phyloP scores from a whole-genome alignment of 2,329 filamentous ascomycete genomes.

The Phoma sp. region DNA sequence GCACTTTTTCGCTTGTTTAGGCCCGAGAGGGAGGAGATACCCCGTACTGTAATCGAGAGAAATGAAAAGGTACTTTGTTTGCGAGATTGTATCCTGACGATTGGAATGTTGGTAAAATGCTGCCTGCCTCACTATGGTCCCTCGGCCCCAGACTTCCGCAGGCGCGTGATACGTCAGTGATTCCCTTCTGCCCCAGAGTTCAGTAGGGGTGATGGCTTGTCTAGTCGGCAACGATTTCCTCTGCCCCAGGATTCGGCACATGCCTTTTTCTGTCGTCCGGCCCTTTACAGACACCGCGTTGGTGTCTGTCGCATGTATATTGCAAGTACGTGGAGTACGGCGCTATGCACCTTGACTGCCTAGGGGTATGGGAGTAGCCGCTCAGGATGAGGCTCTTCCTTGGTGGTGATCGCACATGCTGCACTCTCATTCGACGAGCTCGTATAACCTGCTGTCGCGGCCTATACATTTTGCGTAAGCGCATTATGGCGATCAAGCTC shows the following conservation, averaged over 20 bases:
- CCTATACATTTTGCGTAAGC: neutral
- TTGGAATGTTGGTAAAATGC: too few relatives aligned
- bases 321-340: slow-evolving; percentile 1
- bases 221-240: too few relatives aligned
- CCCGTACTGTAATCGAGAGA: slow-evolving; percentile 18
- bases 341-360: neutral
- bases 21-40: slow-evolving; percentile 34
- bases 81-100: too few relatives aligned
- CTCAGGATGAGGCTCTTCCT: neutral
- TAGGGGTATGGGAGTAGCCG: slow-evolving; percentile 3
- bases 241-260: neutral
- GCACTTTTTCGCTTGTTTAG: slow-evolving; percentile 9
- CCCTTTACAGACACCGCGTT: neutral
- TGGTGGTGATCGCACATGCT: slow-evolving; percentile 1
- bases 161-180: too few relatives aligned
- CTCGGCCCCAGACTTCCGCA: too few relatives aligned
- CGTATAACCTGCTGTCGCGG: neutral
- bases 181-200: neutral
- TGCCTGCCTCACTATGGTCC: too few relatives aligned
- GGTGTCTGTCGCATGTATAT: slow-evolving; percentile 6
- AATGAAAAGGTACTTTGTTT: too few relatives aligned
- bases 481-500: too few relatives aligned
- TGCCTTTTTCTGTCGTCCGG: neutral
- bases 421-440: neutral
- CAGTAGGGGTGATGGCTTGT: too few relatives aligned